Percentiles rank a stretch among this genome's conserved stretches.
These are phyloP conservation scores for Passalora sequoiae DNA, from an alignment of 2,329 filamentous ascomycete genomes.

Conservation along the genomic window DNA sequence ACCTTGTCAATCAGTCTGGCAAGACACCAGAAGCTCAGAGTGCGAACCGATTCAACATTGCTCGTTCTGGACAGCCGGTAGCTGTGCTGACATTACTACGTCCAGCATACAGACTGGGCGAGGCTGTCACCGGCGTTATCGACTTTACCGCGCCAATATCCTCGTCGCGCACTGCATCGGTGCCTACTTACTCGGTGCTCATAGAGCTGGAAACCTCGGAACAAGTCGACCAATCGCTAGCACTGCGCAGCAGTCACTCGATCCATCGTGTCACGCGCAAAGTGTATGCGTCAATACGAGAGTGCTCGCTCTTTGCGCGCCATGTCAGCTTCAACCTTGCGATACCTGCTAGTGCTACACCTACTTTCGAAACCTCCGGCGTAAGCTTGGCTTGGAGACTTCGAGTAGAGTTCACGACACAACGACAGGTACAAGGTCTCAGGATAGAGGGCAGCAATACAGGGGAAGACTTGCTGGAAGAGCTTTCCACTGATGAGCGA, in stretches of 20 bases:
- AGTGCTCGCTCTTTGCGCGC: conserved; percentile 75
- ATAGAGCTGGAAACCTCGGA: conserved; percentile 82
- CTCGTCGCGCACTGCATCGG: conserved; percentile 28
- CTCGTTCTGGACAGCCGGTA: conserved; percentile 84
- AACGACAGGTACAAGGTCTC: conserved; percentile 19
- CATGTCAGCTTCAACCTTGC: conserved; percentile 75
- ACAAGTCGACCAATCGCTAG: conserved; percentile 71
- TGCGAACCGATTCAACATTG: conserved; percentile 92
- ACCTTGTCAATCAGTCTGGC: conserved; percentile 62
- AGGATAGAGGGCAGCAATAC: conserved; percentile 46
- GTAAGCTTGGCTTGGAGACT: conserved; percentile 85
- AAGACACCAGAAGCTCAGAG: conserved; percentile 53
- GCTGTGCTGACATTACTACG: conserved; percentile 84
- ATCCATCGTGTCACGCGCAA: conserved; percentile 82
- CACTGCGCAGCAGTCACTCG: conserved; percentile 77
- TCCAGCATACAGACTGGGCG: conserved; percentile 82
- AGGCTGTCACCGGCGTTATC: conserved; percentile 75
- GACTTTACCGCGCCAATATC: conserved; percentile 66
- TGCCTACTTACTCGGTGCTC: conserved; percentile 81
- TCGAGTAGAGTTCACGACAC: conserved; percentile 83
- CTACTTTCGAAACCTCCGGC: conserved; percentile 86
- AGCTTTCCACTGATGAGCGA: conserved; percentile 34
- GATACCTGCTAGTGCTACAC: conserved; percentile 77
- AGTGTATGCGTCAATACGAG: conserved; percentile 69
- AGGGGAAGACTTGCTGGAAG: conserved; percentile 40